Conservation (phyloP, 176 grass and related monocot genomes). For the Bonia amplexicaulis region DNA sequence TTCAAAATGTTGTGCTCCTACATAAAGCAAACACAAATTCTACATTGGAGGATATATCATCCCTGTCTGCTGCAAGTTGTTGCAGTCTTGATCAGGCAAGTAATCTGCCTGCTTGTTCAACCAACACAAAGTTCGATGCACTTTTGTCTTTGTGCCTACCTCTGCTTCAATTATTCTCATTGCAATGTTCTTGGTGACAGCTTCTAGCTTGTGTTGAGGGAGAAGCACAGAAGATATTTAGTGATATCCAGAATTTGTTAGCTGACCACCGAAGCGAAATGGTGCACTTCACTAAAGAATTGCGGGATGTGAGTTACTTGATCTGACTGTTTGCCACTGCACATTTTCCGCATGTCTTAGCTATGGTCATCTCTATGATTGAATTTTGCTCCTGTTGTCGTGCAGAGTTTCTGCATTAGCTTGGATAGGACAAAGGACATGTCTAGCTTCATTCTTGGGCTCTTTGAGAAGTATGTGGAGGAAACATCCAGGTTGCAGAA, state of each 20-base stretch:
- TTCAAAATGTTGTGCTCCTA: conserved; percentile 83
- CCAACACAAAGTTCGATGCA: not conserved
- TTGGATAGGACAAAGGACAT: conserved; percentile 65
- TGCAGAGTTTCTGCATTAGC: conserved; percentile 66
- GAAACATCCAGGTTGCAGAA: conserved; percentile 54
- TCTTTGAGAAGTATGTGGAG: conserved; percentile 62
- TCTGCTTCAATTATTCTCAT: conserved; percentile 22
- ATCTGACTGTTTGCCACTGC: not conserved
- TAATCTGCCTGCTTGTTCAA: conserved; percentile 12
- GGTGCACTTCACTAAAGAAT: conserved; percentile 66
- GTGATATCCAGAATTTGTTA: conserved; percentile 65
- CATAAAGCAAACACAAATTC: conserved; percentile 83
- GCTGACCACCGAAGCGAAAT: conserved; percentile 66
- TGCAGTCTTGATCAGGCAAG: conserved; percentile 80
- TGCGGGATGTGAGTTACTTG: conserved; percentile 64
- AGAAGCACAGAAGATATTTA: conserved; percentile 59
- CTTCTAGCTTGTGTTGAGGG: conserved; percentile 62
- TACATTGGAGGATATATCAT: conserved; percentile 73
- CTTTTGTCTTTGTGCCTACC: not conserved
- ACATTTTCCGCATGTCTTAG: not conserved
- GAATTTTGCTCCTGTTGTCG: conserved; percentile 18
- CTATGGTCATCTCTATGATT: not conserved
- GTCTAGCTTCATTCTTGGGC: conserved; percentile 54
- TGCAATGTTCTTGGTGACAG: conserved; percentile 39
- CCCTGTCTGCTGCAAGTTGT: conserved; percentile 52